Conservation (phyloP, 768 basidiomycete genomes). For the Exidia glandulosa region DNA sequence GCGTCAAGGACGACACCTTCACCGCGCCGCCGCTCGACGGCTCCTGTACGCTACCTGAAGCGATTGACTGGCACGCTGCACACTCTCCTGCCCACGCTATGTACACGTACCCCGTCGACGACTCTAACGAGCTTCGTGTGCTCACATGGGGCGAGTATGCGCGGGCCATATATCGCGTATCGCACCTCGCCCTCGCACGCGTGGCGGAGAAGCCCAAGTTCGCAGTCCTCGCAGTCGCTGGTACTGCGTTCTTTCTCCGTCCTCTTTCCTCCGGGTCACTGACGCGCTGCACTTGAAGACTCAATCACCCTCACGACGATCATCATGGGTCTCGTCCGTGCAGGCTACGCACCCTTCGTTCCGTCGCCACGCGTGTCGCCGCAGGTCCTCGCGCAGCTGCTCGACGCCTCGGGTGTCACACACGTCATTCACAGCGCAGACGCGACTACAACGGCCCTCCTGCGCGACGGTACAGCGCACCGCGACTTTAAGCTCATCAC, state of each 20-base stretch:
- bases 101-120: background rate
- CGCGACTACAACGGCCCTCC: background rate
- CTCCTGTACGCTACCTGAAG: conserved; percentile 21
- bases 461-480: background rate
- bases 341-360: background rate
- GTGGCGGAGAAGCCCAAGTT: background rate
- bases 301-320: background rate
- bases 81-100: conserved; percentile 22
- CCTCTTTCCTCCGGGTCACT: too few species aligned
- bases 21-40: conserved; percentile 24
- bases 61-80: conserved; percentile 20
- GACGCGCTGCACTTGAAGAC: background rate
- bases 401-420: background rate
- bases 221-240: background rate
- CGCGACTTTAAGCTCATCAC: background rate
- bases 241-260: background rate
- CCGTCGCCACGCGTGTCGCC: background rate
- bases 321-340: background rate
- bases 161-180: background rate
- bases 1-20: conserved; percentile 22
- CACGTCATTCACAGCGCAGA: background rate
- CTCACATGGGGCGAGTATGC: background rate
- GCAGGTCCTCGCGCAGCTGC: background rate
- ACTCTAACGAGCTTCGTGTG: background rate
- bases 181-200: background rate